Conservation (phyloP, 768 basidiomycete genomes). For the Vishniacozyma victoriae region DNA sequence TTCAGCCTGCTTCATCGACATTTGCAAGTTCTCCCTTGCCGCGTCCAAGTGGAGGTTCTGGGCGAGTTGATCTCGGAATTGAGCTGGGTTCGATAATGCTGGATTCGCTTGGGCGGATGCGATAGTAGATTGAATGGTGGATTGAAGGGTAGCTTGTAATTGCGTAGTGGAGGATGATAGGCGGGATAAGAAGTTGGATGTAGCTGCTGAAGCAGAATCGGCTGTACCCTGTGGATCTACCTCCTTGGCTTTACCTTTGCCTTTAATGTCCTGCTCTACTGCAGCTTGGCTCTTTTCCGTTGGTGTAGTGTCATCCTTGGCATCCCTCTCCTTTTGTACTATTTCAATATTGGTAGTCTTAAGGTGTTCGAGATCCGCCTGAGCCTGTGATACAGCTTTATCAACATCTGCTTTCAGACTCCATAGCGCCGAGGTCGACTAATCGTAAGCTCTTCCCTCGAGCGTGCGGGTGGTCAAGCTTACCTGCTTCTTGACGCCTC, state of each 20-base stretch:
- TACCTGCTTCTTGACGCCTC: constrained; percentile 83
- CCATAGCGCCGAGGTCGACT: constrained; percentile 36
- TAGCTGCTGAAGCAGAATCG: not conserved
- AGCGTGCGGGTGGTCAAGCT: constrained; percentile 25
- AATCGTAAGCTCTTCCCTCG: not conserved
- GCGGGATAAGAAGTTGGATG: constrained; percentile 18
- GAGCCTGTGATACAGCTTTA: constrained; percentile 41
- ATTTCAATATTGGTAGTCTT: constrained; percentile 40
- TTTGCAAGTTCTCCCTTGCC: constrained; percentile 57
- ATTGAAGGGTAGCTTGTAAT: constrained; percentile 17
- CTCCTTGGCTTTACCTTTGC: constrained; percentile 21
- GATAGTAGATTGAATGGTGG: constrained; percentile 24
- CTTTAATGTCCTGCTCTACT: constrained; percentile 21
- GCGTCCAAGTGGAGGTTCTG: constrained; percentile 48
- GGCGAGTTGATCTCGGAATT: constrained; percentile 26
- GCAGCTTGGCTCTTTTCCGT: constrained; percentile 9
- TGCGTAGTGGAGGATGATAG: constrained; percentile 28
- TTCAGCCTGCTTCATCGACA: constrained; percentile 53
- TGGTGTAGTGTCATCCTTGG: constrained; percentile 17
- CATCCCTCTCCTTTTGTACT: constrained; percentile 27
- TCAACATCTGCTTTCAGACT: constrained; percentile 40
- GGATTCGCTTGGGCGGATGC: constrained; percentile 25
- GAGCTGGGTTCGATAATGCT: constrained; percentile 24
- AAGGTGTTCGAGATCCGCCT: constrained; percentile 41
- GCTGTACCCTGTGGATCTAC: not conserved